A percentile compares a stretch with the other conserved stretches of the same genome.
Conservation (phyloP, 495 filamentous ascomycete genomes). For the Neurospora cerealis region DNA sequence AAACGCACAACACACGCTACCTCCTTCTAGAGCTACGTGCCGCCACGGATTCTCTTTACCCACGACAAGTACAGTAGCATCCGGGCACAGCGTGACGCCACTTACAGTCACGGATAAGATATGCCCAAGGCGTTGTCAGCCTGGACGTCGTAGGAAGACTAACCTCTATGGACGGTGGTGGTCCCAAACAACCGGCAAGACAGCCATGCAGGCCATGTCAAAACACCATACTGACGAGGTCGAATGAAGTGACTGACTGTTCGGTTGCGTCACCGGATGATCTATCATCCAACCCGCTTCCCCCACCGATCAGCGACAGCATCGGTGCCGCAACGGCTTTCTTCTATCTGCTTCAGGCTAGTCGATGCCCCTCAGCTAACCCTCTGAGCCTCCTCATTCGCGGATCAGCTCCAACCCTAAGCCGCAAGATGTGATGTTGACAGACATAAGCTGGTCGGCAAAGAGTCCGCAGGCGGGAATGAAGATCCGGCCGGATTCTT, state of each 20-base stretch:
- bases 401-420: not conserved
- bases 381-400: not conserved
- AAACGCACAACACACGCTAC: not conserved
- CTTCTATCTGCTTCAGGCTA: not conserved
- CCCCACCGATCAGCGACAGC: not conserved
- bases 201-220: not conserved
- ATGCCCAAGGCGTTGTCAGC: not conserved
- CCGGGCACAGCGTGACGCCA: not conserved
- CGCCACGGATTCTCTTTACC: not conserved
- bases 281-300: not conserved
- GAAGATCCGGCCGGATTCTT: not conserved
- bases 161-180: not conserved
- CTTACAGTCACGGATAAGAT: not conserved
- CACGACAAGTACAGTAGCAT: not conserved
- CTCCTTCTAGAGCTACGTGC: not conserved
- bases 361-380: not conserved
- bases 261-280: not conserved
- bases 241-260: not conserved
- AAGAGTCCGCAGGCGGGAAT: not conserved
- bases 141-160: not conserved
- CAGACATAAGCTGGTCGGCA: not conserved
- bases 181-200: not conserved
- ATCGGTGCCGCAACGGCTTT: not conserved
- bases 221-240: not conserved
- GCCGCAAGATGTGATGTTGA: not conserved